Percentiles rank a stretch among this genome's conserved stretches.
Conservation (phyloP, 495 filamentous ascomycete genomes). For the Collariella sp. region DNA sequence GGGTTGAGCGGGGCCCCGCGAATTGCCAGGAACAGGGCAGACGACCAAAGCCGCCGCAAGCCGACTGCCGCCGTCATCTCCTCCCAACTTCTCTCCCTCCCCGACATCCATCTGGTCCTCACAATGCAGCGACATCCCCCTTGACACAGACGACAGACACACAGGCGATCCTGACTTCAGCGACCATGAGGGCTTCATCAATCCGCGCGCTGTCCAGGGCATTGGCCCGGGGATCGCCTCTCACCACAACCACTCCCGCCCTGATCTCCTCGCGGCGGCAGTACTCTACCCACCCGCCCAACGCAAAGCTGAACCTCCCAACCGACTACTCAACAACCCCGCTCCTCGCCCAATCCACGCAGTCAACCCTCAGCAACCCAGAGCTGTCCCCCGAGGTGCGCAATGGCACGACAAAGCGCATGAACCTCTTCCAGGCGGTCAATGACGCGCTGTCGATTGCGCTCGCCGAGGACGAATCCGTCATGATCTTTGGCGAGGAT, state of each 20-base stretch:
- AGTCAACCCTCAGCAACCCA: conserved; percentile 56
- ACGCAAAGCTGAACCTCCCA: conserved; percentile 66
- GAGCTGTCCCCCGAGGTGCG: conserved; percentile 57
- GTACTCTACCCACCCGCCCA: conserved; percentile 45
- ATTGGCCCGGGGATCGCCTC: conserved; percentile 5
- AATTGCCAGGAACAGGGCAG: conserved; percentile 5
- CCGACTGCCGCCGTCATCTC: conserved; percentile 16
- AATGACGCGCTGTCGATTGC: conserved; percentile 80
- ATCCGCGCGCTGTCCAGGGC: conserved; percentile 14
- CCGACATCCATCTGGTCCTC: neutral
- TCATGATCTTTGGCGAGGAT: conserved; percentile 92
- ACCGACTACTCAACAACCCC: conserved; percentile 81
- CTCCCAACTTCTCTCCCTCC: neutral
- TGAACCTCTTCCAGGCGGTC: conserved; percentile 89
- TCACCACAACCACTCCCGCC: neutral
- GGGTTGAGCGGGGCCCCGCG: conserved; percentile 6
- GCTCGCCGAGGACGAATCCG: conserved; percentile 73
- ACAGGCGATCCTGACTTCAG: neutral
- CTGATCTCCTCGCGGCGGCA: neutral
- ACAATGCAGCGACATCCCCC: neutral
- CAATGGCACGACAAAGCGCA: conserved; percentile 62
- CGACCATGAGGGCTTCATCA: conserved; percentile 17
- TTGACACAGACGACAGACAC: neutral
- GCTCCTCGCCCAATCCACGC: conserved; percentile 68
- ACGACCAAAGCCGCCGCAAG: conserved; percentile 27